These are phyloP conservation scores for Macrophomina phaseolina DNA, from an alignment of 2,329 filamentous ascomycete species.

Conservation along the genomic window DNA sequence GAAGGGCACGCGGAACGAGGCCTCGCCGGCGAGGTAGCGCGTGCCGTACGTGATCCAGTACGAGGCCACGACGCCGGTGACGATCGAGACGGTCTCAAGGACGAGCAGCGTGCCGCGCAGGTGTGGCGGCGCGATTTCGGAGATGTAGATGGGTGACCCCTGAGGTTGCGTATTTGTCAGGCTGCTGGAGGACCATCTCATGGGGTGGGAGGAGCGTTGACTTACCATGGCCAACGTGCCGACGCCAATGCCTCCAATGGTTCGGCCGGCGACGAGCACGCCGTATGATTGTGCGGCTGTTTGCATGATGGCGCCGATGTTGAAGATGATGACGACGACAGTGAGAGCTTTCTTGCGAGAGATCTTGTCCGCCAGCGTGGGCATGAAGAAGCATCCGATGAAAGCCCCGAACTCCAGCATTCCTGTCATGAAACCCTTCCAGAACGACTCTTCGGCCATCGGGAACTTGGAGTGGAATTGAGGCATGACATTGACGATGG, in stretches of 20 bases:
- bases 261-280: constrained; percentile 40
- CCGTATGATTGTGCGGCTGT: constrained; percentile 36
- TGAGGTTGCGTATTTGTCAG: not conserved
- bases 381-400: constrained; percentile 42
- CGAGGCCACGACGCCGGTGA: constrained; percentile 49
- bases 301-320: constrained; percentile 51
- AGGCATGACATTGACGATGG: constrained; percentile 52
- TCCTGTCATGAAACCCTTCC: constrained; percentile 49
- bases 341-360: constrained; percentile 52
- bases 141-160: constrained; percentile 72
- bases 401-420: constrained; percentile 53
- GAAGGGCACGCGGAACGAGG: constrained; percentile 56
- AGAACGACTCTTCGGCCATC: constrained; percentile 40
- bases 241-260: constrained; percentile 40
- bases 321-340: constrained; percentile 53
- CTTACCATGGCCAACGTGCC: constrained; percentile 36
- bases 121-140: constrained; percentile 70
- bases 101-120: constrained; percentile 67
- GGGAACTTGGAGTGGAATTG: constrained; percentile 51
- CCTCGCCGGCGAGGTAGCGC: constrained; percentile 45
- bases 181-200: constrained; percentile 28
- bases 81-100: constrained; percentile 50
- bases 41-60: constrained; percentile 53
- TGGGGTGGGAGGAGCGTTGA: constrained; percentile 10
- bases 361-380: constrained; percentile 48